Conservation (phyloP, 148 eudicot species). For the Rhododendron ovatum region DNA sequence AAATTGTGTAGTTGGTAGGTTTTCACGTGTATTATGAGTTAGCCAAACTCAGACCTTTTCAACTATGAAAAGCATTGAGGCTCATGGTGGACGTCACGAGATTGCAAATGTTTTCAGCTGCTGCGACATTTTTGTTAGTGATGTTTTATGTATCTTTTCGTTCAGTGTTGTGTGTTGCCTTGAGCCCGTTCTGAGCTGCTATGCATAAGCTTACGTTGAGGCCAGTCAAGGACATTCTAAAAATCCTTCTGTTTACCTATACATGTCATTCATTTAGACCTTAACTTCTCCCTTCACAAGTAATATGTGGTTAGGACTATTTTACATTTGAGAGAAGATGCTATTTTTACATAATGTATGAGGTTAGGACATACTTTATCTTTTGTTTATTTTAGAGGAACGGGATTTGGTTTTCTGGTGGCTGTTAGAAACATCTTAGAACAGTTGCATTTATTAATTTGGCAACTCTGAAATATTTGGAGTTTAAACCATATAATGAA, state of each 20-base stretch:
- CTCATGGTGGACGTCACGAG: neutral
- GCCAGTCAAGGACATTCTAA: neutral
- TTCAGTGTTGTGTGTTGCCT: neutral
- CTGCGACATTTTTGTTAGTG: neutral
- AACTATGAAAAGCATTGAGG: neutral
- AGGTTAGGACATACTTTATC: neutral
- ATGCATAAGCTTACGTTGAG: neutral
- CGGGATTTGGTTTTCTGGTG: neutral
- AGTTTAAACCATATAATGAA: neutral
- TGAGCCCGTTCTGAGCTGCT: neutral
- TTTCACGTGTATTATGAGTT: neutral
- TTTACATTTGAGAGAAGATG: neutral
- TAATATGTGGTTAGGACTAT: neutral
- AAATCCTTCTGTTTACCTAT: neutral
- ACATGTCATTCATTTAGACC: neutral
- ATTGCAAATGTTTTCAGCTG: neutral
- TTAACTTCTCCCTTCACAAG: neutral
- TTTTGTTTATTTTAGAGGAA: neutral
- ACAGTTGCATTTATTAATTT: neutral
- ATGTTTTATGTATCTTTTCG: neutral
- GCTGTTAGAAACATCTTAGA: neutral
- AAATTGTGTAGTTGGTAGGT: neutral
- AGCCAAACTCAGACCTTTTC: neutral
- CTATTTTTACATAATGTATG: neutral
- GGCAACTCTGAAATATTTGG: neutral